Percentiles rank a stretch among this genome's conserved stretches.
Evolutionary conservation across 2,329 filamentous ascomycete species (phyloP).

Genomic region (Nemania sp.): DNA sequence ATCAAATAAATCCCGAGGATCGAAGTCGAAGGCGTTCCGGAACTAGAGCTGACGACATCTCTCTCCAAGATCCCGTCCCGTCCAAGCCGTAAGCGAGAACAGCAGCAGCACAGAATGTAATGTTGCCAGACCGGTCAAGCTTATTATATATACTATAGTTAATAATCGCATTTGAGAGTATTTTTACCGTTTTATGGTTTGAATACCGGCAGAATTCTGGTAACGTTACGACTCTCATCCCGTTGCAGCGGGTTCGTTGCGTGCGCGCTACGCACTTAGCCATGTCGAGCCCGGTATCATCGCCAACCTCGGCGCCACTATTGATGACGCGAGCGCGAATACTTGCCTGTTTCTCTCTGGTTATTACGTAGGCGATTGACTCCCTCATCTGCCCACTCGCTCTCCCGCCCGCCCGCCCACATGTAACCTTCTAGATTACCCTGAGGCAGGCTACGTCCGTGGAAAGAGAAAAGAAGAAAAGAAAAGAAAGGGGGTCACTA

Average conservation of each 20-base stretch:
- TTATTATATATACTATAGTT: too few species aligned
- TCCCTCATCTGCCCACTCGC: background rate
- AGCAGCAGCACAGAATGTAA: constrained; percentile 19
- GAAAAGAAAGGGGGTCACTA: too few species aligned
- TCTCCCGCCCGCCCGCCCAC: background rate
- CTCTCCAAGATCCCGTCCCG: constrained; percentile 7
- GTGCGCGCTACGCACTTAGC: background rate
- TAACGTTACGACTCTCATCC: constrained; percentile 30
- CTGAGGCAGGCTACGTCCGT: background rate
- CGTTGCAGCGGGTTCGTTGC: too few species aligned
- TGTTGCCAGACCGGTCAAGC: constrained; percentile 3
- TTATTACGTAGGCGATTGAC: constrained; percentile 44
- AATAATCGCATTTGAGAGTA: too few species aligned
- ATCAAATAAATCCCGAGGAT: background rate
- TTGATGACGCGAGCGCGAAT: constrained; percentile 44
- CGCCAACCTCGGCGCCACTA: background rate
- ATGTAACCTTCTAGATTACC: background rate
- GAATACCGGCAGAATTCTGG: constrained; percentile 4
- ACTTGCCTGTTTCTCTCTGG: constrained; percentile 43
- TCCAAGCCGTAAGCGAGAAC: constrained; percentile 15
- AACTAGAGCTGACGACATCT: constrained; percentile 1
- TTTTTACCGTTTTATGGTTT: too few species aligned
- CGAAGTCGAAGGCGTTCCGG: background rate
- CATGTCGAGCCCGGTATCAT: constrained; percentile 14
- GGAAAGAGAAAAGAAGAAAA: background rate